These are phyloP conservation scores for Pseudocohnilembus persalinus DNA, from an alignment of 169 alveolate species.

Conservation along the genomic window DNA sequence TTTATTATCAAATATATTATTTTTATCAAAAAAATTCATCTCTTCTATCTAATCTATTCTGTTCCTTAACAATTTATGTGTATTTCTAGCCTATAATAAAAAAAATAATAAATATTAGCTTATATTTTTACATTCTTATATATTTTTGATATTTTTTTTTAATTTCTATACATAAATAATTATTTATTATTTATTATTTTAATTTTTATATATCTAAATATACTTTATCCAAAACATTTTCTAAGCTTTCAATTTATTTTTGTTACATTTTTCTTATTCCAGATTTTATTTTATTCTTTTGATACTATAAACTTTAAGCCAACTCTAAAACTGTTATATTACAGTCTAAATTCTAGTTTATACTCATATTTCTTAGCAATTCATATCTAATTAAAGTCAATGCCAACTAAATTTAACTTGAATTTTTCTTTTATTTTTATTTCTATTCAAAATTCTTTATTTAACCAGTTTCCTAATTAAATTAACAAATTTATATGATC, in stretches of 20 bases:
- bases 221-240: slow-evolving; percentile 10
- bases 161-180: neutral
- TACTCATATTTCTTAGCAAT: neutral
- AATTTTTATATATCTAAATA: neutral
- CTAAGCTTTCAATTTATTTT: neutral
- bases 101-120: neutral
- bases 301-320: neutral
- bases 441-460: no score
- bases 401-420: neutral
- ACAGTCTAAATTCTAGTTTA: neutral
- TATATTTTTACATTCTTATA: no score
- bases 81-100: slow-evolving; percentile 4
- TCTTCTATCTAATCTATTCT: slow-evolving; percentile 22
- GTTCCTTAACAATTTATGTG: slow-evolving; percentile 17
- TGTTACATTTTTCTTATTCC: neutral
- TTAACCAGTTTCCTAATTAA: no score
- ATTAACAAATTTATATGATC: no score
- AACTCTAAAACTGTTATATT: neutral
- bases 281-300: neutral
- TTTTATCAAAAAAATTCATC: no score
- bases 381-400: neutral
- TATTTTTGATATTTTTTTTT: slow-evolving; percentile 4
- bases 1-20: neutral
- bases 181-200: neutral
- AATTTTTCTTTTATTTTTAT: no score